Evolutionary conservation across 2,329 filamentous ascomycete genomes (phyloP), one percentile per base, ranked within the genome.

Genomic region (Aureobasidium mangrovei): DNA sequence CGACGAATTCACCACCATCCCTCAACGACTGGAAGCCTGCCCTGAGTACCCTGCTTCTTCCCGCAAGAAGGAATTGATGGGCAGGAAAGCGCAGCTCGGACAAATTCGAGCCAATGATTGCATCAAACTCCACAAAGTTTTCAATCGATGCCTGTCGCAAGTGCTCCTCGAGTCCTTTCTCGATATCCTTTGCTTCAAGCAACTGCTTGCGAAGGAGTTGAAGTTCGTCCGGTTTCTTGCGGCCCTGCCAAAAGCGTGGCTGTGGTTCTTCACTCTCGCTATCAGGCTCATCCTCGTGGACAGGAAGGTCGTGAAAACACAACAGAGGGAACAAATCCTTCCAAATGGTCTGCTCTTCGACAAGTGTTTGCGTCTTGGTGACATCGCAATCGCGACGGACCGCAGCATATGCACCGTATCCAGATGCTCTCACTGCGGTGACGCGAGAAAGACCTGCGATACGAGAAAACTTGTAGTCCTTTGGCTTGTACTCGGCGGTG

Each of bases 391-490:
- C 91, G 64, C 86, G 85, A 44, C 93, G 83, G 43, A 95, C 80
- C 3, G 89, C 90, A 33, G 89, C 87, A 72, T 91, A 97, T 0
- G 91, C 88, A 4, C 93, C 93, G 69, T 88, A 95, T 0, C 85
- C 81, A 33, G 93, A 97, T 61, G 90, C 91, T 60, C 90, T 80
- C 6, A 97, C 91, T 3, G 84, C 84, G 32, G 86, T 79, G 10
- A 94, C 88, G 35, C 90, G 84, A 1, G 89, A 95, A 54, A 98
- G 80, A 40, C 87, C 90, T 1, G 93, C 86, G 7, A 98, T 83
- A 55, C 93, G 84, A 63, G 91, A 84, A 61, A 97, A 98, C 67
- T 98, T 98, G 74, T 94, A 95, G 65, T 95, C 90, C 61, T 94
- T 95, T 9, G 81, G 79, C 62, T 82, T 86, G 33, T 78, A 75